Evolutionary conservation across 345 rosid genomes (phyloP).

Genomic region (Moricandia arvensis): DNA sequence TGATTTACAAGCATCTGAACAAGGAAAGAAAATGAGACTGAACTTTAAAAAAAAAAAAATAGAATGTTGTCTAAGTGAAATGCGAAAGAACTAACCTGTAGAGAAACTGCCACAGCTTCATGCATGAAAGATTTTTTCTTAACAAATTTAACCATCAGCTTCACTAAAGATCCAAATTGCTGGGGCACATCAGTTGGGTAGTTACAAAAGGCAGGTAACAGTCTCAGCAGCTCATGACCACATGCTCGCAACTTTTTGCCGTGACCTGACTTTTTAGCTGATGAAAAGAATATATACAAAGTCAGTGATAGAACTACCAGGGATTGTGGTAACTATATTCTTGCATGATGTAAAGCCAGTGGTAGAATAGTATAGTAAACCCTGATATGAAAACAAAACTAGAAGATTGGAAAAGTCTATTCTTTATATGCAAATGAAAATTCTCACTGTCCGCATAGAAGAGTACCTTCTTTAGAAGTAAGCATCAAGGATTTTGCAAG

Average conservation of each 20-base stretch:
- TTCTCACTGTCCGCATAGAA: background rate
- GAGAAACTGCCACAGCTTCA: slow-evolving; percentile 60
- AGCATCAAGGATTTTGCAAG: slow-evolving; percentile 66
- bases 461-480: slow-evolving; percentile 64
- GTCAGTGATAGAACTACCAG: background rate
- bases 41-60: background rate
- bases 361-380: background rate
- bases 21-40: background rate
- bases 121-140: slow-evolving; percentile 66
- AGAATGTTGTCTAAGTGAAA: background rate
- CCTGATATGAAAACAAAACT: background rate
- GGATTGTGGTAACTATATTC: background rate
- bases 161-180: slow-evolving; percentile 55
- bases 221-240: slow-evolving; percentile 65
- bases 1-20: slow-evolving; percentile 75
- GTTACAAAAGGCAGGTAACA: slow-evolving; percentile 81
- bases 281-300: slow-evolving; percentile 22
- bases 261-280: slow-evolving; percentile 63
- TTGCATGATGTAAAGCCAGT: slow-evolving; percentile 4
- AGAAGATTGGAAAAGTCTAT: slow-evolving; percentile 9
- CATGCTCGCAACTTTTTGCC: slow-evolving; percentile 62
- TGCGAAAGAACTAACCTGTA: slow-evolving; percentile 52
- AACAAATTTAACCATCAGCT: slow-evolving; percentile 54
- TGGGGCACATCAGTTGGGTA: slow-evolving; percentile 62
- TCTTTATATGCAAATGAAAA: background rate